Conservation (phyloP, 2,329 filamentous ascomycete genomes). For the Ophiostoma sp. region DNA sequence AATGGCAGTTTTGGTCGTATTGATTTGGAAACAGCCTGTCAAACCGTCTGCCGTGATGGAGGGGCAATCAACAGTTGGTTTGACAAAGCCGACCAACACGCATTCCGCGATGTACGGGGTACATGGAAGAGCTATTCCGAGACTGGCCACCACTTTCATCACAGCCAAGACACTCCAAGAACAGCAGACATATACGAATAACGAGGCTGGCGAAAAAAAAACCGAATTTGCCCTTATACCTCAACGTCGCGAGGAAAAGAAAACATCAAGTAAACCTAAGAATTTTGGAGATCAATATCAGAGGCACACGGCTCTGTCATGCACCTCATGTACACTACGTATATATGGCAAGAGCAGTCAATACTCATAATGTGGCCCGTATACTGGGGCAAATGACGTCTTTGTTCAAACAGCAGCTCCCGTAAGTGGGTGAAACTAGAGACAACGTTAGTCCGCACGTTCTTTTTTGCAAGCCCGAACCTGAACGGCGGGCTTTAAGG, state of each 20-base stretch:
- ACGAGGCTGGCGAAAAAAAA: no score
- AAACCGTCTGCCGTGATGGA: neutral
- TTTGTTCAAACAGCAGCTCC: neutral
- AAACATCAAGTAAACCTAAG: no score
- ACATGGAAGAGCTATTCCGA: neutral
- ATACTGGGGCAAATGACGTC: neutral
- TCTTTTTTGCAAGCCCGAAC: neutral
- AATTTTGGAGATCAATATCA: no score
- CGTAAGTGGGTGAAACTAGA: neutral
- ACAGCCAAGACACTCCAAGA: no score
- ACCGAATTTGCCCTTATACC: no score
- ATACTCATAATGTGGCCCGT: no score
- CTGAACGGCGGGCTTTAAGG: neutral
- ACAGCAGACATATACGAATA: no score
- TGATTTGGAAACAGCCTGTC: neutral
- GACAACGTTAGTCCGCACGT: neutral
- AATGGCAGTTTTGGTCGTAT: neutral
- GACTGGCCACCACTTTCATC: no score
- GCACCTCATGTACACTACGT: neutral
- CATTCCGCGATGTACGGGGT: neutral
- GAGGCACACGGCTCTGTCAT: no score
- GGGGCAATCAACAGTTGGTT: neutral
- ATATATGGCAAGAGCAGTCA: neutral
- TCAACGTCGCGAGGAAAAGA: no score
- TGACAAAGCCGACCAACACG: neutral